These are phyloP conservation scores for Hypoxylon fragiforme DNA, from an alignment of 495 filamentous ascomycete genomes.

Conservation along the genomic window DNA sequence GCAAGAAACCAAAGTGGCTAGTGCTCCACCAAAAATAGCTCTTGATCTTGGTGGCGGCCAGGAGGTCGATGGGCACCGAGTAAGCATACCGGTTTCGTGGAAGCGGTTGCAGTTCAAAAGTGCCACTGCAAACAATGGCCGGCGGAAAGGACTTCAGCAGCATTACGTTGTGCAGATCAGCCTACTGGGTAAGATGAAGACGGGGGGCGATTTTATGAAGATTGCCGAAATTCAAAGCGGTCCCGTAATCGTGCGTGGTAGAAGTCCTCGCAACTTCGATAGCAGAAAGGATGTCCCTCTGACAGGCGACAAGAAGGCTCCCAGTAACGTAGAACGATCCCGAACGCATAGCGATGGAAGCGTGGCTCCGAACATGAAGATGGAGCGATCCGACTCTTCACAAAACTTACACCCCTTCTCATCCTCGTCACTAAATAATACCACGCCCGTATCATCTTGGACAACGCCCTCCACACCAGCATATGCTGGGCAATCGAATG, in stretches of 20 bases:
- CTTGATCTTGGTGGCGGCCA: constrained; percentile 75
- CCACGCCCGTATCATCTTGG: constrained; percentile 23
- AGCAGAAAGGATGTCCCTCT: constrained; percentile 67
- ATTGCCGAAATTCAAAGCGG: constrained; percentile 65
- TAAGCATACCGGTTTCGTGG: constrained; percentile 82
- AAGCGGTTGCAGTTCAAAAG: constrained; percentile 91
- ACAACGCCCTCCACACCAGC: constrained; percentile 16
- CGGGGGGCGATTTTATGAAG: constrained; percentile 61
- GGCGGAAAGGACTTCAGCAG: constrained; percentile 70
- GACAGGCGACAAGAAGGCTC: constrained; percentile 49
- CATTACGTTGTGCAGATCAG: constrained; percentile 70
- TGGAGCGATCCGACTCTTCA: constrained; percentile 38
- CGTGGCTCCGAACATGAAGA: constrained; percentile 35
- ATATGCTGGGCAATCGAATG: constrained; percentile 23
- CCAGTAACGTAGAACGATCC: constrained; percentile 24
- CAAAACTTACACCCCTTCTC: constrained; percentile 42
- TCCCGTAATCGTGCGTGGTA: constrained; percentile 68
- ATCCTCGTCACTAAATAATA: constrained; percentile 35
- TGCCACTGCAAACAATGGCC: constrained; percentile 84
- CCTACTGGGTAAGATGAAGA: constrained; percentile 61
- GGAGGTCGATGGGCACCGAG: constrained; percentile 68
- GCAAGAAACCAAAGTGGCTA: constrained; percentile 53
- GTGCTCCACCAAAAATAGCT: constrained; percentile 60
- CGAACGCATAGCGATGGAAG: constrained; percentile 38
- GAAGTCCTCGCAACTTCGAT: constrained; percentile 71